These are phyloP conservation scores for Pueraria montana DNA, from an alignment of 306 rosid genomes.

Conservation along the genomic window DNA sequence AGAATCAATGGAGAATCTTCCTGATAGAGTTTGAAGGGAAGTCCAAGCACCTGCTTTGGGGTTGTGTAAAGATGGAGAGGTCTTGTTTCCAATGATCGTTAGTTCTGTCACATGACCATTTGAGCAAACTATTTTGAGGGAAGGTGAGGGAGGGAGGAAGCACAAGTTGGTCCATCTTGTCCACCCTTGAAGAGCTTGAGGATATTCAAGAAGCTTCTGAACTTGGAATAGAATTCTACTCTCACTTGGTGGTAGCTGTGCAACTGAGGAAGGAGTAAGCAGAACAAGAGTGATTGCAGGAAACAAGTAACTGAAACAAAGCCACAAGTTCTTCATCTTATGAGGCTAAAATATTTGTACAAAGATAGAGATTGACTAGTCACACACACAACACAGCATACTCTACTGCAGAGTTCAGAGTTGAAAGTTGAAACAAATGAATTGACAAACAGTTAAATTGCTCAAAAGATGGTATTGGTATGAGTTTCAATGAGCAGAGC, in stretches of 20 bases:
- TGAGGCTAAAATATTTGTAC: constrained; percentile 28
- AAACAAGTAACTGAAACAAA: constrained; percentile 53
- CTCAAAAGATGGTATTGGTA: constrained; percentile 25
- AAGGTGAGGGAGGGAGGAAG: constrained; percentile 72
- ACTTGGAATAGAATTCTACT: constrained; percentile 70
- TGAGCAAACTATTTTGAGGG: constrained; percentile 75
- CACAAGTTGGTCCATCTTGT: constrained; percentile 87
- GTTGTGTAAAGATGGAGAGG: constrained; percentile 54
- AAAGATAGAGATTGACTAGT: constrained; percentile 6
- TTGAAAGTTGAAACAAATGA: constrained; percentile 7
- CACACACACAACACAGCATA: background rate
- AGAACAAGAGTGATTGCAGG: constrained; percentile 51
- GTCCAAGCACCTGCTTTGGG: constrained; percentile 44
- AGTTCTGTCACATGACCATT: constrained; percentile 68
- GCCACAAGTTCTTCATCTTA: constrained; percentile 63
- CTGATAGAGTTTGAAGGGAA: constrained; percentile 62
- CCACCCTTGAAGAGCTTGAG: constrained; percentile 80
- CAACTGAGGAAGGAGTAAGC: constrained; percentile 57
- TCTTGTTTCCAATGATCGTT: constrained; percentile 70
- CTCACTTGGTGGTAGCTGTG: constrained; percentile 68
- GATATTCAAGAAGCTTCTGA: constrained; percentile 82
- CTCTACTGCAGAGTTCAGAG: constrained; percentile 1
- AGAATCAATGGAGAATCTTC: constrained; percentile 76
- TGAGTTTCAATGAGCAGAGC: constrained; percentile 31
- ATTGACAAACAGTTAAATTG: constrained; percentile 4